A percentile compares a stretch with the other conserved stretches of the same genome.
These are phyloP conservation scores for Zygoascus ofunaensis DNA, from an alignment of 805 yeast species.

Conservation along the genomic window DNA sequence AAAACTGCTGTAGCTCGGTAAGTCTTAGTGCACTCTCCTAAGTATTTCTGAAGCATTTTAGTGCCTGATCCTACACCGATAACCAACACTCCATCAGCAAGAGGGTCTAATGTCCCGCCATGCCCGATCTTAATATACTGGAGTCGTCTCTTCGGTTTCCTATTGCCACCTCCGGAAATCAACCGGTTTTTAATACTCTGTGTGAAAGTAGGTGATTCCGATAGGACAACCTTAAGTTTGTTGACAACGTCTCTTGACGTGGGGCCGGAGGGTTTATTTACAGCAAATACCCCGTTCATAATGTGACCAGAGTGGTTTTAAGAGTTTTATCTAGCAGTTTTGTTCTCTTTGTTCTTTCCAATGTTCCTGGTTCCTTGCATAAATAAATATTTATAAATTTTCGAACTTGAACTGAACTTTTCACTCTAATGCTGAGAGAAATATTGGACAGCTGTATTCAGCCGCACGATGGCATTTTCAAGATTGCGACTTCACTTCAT, in stretches of 20 bases:
- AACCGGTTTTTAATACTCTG: constrained; percentile 31
- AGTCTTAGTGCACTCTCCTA: constrained; percentile 65
- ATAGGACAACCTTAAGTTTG: constrained; percentile 43
- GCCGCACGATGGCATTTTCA: too few species aligned
- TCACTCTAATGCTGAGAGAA: too few species aligned
- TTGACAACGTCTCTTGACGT: constrained; percentile 68
- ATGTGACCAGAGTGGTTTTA: too few species aligned
- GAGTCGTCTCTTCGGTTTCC: constrained; percentile 30
- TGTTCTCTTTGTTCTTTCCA: too few species aligned
- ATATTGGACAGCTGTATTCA: too few species aligned
- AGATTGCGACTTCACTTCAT: too few species aligned
- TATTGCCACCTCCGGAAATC: neutral
- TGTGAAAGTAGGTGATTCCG: constrained; percentile 21
- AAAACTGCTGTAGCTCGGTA: constrained; percentile 79
- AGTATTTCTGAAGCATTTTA: constrained; percentile 60
- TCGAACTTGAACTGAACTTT: too few species aligned
- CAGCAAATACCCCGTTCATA: constrained; percentile 92
- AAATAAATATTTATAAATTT: too few species aligned
- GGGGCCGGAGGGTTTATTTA: constrained; percentile 80
- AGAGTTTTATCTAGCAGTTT: too few species aligned
- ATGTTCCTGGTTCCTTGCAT: too few species aligned
- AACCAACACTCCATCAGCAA: constrained; percentile 87
- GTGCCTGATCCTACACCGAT: constrained; percentile 93
- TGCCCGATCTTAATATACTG: constrained; percentile 87
- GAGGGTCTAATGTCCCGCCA: constrained; percentile 95